Evolutionary conservation across 108 stramenopile genomes (phyloP), one percentile per base, ranked within the genome.

Genomic region (Cylindrotheca fusiformis): DNA sequence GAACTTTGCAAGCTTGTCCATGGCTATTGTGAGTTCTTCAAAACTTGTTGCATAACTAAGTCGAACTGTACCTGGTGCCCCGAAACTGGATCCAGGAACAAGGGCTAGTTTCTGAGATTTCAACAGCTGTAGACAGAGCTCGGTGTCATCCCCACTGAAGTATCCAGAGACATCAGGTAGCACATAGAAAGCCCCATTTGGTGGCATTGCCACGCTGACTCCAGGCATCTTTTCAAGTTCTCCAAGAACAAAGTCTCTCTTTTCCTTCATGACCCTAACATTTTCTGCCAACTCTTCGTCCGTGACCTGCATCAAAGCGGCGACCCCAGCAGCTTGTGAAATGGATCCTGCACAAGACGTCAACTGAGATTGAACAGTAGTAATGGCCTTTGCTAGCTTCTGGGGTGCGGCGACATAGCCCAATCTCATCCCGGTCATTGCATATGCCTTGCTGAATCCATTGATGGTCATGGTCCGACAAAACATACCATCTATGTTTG

Each of bases 361-460:
- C 25, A 96, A 70, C 74, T 97, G 96, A 12, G 91, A 87, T 69
- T 96, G 96, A 23, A 97, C 71, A 20, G 83, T 93, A 5, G 89
- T 77, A 6, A 73, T 74, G 1, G 96, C 93, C 63, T 84, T 84
- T 30, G 87, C 87, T 57, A 91, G 61, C 25, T 60, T 47, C 20
- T 57, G 55, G 0, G 90, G 86, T 12, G 93, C 90, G 6, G 94
- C 95, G 51, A 96, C 52, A 59, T 98, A 97, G 52, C 63, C 71
- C 32, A 98, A 65, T 41, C 98, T 73, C 49, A 93, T 85, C 22
- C 98, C 98, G 14, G 98, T 98, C 98, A 98, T 98, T 66, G 96
- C 95, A 66, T 97, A 87, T 6, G 94, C 83, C 80, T 98, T 98
- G 56, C 84, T 85, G 60, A 97, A 97, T 2, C 98, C 98, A 65